Evolutionary conservation across 331 rosid genomes (phyloP).

Genomic region (Quercus lobata): DNA sequence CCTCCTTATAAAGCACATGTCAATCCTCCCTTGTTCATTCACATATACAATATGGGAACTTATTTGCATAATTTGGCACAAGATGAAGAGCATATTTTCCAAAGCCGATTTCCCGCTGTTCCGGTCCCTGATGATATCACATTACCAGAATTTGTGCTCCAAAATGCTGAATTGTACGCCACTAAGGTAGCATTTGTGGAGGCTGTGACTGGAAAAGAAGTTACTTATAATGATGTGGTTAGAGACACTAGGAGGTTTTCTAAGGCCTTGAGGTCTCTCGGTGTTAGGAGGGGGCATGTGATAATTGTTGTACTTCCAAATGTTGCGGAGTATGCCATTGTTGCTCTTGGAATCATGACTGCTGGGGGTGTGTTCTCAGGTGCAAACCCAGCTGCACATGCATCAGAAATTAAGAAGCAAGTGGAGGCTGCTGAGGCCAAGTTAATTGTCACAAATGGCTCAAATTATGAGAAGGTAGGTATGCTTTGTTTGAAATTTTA

Average conservation of each 20-base stretch:
- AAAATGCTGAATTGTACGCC: conserved; percentile 48
- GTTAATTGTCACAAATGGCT: conserved; percentile 56
- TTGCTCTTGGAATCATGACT: conserved; percentile 80
- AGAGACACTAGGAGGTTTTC: conserved; percentile 59
- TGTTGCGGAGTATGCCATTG: conserved; percentile 65
- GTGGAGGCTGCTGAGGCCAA: conserved; percentile 70
- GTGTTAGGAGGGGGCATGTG: conserved; percentile 71
- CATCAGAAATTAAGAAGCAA: conserved; percentile 75
- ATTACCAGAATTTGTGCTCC: conserved; percentile 77
- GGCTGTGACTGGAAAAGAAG: conserved; percentile 55
- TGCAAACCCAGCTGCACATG: conserved; percentile 70
- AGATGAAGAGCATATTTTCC: conserved; percentile 54
- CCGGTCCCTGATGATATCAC: conserved; percentile 63
- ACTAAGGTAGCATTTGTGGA: conserved; percentile 87
- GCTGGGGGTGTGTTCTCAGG: conserved; percentile 90
- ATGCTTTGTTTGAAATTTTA: neutral
- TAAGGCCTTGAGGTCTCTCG: conserved; percentile 70
- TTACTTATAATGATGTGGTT: conserved; percentile 58
- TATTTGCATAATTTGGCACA: conserved; percentile 12
- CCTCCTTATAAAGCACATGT: conserved; percentile 10
- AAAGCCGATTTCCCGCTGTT: conserved; percentile 46
- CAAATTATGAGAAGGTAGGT: conserved; percentile 64
- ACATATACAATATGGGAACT: conserved; percentile 39
- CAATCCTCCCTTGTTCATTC: neutral
- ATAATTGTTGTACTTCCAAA: conserved; percentile 84